A percentile compares a stretch with the other conserved stretches of the same genome.
Conservation (phyloP, 805 yeast species). For the Priceomyces medius region DNA sequence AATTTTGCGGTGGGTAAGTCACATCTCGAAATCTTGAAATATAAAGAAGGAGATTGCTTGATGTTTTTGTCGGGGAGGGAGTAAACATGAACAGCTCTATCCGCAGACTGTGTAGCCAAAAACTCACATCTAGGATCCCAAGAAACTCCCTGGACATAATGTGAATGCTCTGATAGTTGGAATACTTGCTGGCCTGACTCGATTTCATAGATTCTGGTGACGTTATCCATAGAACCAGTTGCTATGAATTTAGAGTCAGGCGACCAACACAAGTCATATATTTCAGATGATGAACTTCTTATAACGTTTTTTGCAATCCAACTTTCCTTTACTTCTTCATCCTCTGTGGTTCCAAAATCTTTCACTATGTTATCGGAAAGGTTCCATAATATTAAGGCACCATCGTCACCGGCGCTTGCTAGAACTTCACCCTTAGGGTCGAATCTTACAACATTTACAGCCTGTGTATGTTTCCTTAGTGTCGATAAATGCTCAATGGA, state of each 20-base stretch:
- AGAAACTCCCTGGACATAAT: constrained; percentile 91
- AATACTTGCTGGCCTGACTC: constrained; percentile 54
- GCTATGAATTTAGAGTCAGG: constrained; percentile 75
- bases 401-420: constrained; percentile 96
- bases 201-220: constrained; percentile 65
- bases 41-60: constrained; percentile 11
- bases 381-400: constrained; percentile 80
- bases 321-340: constrained; percentile 61
- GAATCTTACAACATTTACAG: constrained; percentile 88
- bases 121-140: constrained; percentile 89
- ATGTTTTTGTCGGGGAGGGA: constrained; percentile 28
- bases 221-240: constrained; percentile 92
- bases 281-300: constrained; percentile 66
- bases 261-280: constrained; percentile 92
- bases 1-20: constrained; percentile 9
- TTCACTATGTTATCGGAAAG: constrained; percentile 50
- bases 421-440: constrained; percentile 64
- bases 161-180: constrained; percentile 71
- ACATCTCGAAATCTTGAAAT: constrained; percentile 7
- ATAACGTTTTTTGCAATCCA: constrained; percentile 69
- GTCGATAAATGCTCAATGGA: constrained; percentile 77
- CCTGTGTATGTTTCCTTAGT: constrained; percentile 84
- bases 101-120: constrained; percentile 87
- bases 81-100: constrained; percentile 76
- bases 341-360: constrained; percentile 60